Evolutionary conservation across 2,329 filamentous ascomycete species (phyloP), one percentile per base, ranked within the genome.

Genomic region (Claviceps sp.): DNA sequence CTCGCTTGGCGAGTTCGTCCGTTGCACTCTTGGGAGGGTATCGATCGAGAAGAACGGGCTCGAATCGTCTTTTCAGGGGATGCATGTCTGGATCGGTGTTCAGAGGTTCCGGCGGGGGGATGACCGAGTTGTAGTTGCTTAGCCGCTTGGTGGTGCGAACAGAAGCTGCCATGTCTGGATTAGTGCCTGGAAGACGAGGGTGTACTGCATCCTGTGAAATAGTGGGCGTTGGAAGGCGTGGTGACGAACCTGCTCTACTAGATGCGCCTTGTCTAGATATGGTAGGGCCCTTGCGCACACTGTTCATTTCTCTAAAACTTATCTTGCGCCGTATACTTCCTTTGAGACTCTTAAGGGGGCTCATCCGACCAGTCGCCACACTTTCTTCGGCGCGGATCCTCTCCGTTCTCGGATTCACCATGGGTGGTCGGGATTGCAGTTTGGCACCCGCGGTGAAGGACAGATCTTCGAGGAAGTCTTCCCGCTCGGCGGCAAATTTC

Each of bases 41-140:
- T 66, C 90, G 81, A 67, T 98, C 93, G 34, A 98, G 80, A 22
- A 98, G 73, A n/a, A 95, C 90, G 7, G 93, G 93, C 66, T 98
- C 93, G 65, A 97, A 97, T 54, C 87, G 84, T 56, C 91, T 82
- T 70, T 93, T 91, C 55, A 98, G 74, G 24, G 93, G 93, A 67
- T 98, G 93, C 89, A 96, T 96, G 57, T 94, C 82, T 17, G 90
- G 89, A 54, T 91, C 87, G 50, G 84, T 81, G 53, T 94, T 88
- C 57, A 97, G 81, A 10, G 91, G 91, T 66, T 97, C 89, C 13
- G 93, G 93, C 2, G 82, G 83, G 14, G 93, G 93, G 51, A 98
- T 97, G 50, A 98, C 93, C 1, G 93, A 96, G 67, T 97, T 97
- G 70, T 98, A 98, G 65, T 95, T 95, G 68, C 91, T 97, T 58